phyloP scores from a whole-genome alignment of 192 early-diverging fungal species.

The Coemansia sp. region DNA sequence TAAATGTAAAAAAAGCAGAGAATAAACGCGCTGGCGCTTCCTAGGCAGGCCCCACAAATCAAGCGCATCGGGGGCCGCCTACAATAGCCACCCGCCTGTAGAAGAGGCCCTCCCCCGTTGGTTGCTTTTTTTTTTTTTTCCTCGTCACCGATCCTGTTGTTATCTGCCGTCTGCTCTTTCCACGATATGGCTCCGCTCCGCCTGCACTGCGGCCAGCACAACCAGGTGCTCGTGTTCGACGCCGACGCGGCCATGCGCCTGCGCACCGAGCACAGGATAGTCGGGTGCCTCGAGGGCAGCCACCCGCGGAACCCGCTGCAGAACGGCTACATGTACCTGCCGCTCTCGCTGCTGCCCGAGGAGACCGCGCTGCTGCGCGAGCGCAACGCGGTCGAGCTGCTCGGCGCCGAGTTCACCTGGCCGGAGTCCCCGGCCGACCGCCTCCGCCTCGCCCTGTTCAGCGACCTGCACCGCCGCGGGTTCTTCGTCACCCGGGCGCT shows the following conservation, averaged over 20 bases:
- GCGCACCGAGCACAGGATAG: slow-evolving; percentile 59
- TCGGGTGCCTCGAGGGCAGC: slow-evolving; percentile 69
- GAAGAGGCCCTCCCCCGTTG: no score
- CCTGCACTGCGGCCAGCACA: slow-evolving; percentile 2
- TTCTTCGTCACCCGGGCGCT: slow-evolving; percentile 71
- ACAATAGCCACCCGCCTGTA: no score
- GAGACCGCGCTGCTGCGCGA: slow-evolving; percentile 62
- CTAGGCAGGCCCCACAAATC: no score
- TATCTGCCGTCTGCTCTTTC: no score
- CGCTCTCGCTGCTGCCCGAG: slow-evolving; percentile 71
- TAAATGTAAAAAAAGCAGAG: neutral
- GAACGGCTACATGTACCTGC: slow-evolving; percentile 74
- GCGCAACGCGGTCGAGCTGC: slow-evolving; percentile 15
- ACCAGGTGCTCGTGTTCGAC: slow-evolving; percentile 26
- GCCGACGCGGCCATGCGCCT: slow-evolving; percentile 45
- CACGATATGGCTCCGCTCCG: no score
- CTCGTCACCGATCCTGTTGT: no score
- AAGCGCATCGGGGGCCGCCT: no score
- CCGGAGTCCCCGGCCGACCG: slow-evolving; percentile 39
- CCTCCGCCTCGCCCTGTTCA: slow-evolving; percentile 57
- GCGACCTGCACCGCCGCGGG: slow-evolving; percentile 62
- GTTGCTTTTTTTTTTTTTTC: no score
- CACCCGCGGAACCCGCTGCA: slow-evolving; percentile 71
- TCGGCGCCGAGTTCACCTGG: slow-evolving; percentile 38
- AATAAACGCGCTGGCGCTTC: no score